Base-by-base conservation (phyloP, 1,139 yeast species). In the Candida gigantensis region DNA sequence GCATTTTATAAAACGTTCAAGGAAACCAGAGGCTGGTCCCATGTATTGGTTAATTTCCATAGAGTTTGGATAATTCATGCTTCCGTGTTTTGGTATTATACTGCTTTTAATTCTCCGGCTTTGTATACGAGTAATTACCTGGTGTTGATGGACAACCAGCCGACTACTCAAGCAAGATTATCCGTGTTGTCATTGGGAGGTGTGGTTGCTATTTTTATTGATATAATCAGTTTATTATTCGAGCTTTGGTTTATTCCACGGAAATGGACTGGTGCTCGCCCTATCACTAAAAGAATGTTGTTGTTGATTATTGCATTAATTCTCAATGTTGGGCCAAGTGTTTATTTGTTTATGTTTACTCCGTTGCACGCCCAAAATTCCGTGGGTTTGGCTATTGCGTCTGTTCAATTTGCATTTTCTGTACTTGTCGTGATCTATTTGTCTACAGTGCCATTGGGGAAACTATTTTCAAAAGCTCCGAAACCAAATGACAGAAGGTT, bases 11-110 rank as follows among this genome's bases (percentile, higher is more conserved):
- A 80, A 51, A 77, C 84, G 3, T 80, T 74, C 44, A 65, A 55
- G 36, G 86, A 80, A 50, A 60, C 62, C 24, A 65, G 86, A 54
- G 69, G 80, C 9, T 80, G 86, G 85, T 55, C 72, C 25, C 86
- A 80, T 55, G 65, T 70, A 4, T 46, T 79, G 11, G 65, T 75
- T 5, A 77, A 80, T 45, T 80, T 79, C 53, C 78, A 74, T 52
- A 57, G 87, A 43, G 74, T 81, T 20, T 79, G 84, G 82, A 72
- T 76, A 30, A 72, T 80, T 36, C 87, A 81, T 49, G 53, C 78
- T 19, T 63, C 79, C 0, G 58, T 73, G 40, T 80, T 78, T 47
- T 80, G 85, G 86, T 71, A 74, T 36, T 80, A 72, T 49, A 76
- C 81, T 0, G 51, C 74, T 34, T 70, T 65, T 46, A 79, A 79